Conservation (phyloP, 2,329 filamentous ascomycete species). For the Fusarium transvaalense region DNA sequence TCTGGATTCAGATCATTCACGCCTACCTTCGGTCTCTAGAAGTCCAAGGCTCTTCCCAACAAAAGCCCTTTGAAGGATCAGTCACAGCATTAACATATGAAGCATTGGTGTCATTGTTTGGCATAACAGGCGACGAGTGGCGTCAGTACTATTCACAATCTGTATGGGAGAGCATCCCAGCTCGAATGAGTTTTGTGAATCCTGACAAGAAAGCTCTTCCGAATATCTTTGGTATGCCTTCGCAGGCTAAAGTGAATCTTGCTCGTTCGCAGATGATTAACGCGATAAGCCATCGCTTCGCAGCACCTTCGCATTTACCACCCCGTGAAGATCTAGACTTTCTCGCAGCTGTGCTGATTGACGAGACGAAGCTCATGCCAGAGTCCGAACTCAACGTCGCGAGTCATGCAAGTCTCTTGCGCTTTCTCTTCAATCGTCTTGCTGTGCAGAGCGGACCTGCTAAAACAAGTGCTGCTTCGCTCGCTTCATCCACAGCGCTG, state of each 20-base stretch:
- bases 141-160: conserved; percentile 43
- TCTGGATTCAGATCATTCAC: conserved; percentile 50
- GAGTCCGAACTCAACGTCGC: conserved; percentile 28
- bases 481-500: conserved; percentile 28
- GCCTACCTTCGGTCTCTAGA: conserved; percentile 37
- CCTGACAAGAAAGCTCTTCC: conserved; percentile 49
- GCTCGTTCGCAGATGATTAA: conserved; percentile 41
- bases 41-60: neutral
- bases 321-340: conserved; percentile 41
- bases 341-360: conserved; percentile 35
- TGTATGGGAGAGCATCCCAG: conserved; percentile 47
- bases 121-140: conserved; percentile 47
- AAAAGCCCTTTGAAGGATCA: neutral
- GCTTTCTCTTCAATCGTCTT: conserved; percentile 15
- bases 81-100: conserved; percentile 29
- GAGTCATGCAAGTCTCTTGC: conserved; percentile 40
- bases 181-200: conserved; percentile 46
- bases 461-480: conserved; percentile 1
- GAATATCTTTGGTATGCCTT: conserved; percentile 41
- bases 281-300: conserved; percentile 20
- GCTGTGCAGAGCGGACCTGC: neutral
- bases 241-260: conserved; percentile 26
- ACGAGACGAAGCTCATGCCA: conserved; percentile 37
- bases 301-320: conserved; percentile 12
- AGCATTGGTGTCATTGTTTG: conserved; percentile 44